phyloP scores from a whole-genome alignment of 148 eudicot species.

The Vaccinium myrtillus region DNA sequence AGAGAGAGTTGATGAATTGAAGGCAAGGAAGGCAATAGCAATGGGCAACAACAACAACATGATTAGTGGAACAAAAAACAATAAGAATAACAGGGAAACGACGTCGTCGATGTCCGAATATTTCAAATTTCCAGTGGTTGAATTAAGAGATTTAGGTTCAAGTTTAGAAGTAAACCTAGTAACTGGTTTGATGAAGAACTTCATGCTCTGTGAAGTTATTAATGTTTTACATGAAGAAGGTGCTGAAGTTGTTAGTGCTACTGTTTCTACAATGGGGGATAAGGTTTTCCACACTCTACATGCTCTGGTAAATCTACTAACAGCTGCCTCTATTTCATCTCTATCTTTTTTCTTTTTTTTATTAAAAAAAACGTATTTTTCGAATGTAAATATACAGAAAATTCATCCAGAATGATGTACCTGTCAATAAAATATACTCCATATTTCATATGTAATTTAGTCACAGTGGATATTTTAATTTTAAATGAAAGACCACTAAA shows the following conservation, averaged over 20 bases:
- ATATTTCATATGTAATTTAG: background rate
- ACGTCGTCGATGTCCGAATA: background rate
- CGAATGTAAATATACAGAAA: background rate
- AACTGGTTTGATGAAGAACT: conserved; percentile 11
- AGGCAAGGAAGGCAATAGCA: conserved; percentile 5
- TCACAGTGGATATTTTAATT: background rate
- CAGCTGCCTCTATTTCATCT: no score
- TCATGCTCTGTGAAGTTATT: conserved; percentile 26
- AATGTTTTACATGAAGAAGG: conserved; percentile 49
- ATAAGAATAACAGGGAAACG: background rate
- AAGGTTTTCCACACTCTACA: conserved; percentile 33
- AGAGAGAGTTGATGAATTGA: conserved; percentile 31
- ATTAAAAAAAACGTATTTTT: no score
- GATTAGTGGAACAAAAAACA: background rate
- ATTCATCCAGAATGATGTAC: background rate
- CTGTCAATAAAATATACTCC: background rate
- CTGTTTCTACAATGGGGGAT: conserved; percentile 14
- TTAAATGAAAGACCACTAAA: background rate
- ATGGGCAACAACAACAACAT: background rate
- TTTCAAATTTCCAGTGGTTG: conserved; percentile 22
- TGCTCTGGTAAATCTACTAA: conserved; percentile 29
- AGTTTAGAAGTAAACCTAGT: conserved; percentile 32
- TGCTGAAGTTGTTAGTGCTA: conserved; percentile 37
- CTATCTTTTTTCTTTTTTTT: no score
- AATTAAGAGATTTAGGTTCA: conserved; percentile 33